Base-by-base conservation (phyloP, 2,329 filamentous ascomycete genomes). In the Epicoccum nigrum region DNA sequence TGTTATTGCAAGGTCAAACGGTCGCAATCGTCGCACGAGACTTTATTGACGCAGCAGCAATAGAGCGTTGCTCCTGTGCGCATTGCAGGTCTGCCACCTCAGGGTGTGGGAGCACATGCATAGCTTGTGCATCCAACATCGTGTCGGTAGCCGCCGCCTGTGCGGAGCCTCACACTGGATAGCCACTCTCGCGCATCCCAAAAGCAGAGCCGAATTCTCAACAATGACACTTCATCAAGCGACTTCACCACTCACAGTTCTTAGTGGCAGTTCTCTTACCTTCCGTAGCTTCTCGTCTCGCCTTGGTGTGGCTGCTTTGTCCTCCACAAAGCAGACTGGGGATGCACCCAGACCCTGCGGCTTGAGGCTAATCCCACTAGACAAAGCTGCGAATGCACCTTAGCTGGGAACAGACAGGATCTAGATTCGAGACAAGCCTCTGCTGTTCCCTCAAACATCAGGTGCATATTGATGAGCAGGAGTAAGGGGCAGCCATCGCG, bases 311-410 rank as follows among this genome's bases (percentile, higher is more conserved):
- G 20, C 12, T 39, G 38, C 33, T 47, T 43, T 38, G 42, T 38
- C 35, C 49, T 47, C 43, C 43, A 31, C 49, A 39, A 47, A 47
- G 38, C 38, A 43, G 43, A 52, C 9, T 34, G 32, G 43, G 43
- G 42, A 45, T 19, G 28, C 37, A 21, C 8, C 38, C 35, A 27
- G 28, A 47, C 34, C 15, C 4, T 28, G 43, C 38, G 8, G 33
- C 33, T 35, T 25, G 27, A 43, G 38, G 46, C 49, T 43, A 43
- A 28, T 32, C 32, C n/a, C 49, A 17, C 33, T 47, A 47, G 43
- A 21, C 43, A 16, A 11, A 38, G 43, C 42, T 43, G 43, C 31
- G 21, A 7, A 46, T 35, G 42, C 49, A 47, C 37, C 49, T 46
- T 31, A 51, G 43, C 49, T 52, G 43, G 30, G 43, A 44, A 34